Conservation (phyloP, 2,329 filamentous ascomycete genomes). For the Alternaria sp. region DNA sequence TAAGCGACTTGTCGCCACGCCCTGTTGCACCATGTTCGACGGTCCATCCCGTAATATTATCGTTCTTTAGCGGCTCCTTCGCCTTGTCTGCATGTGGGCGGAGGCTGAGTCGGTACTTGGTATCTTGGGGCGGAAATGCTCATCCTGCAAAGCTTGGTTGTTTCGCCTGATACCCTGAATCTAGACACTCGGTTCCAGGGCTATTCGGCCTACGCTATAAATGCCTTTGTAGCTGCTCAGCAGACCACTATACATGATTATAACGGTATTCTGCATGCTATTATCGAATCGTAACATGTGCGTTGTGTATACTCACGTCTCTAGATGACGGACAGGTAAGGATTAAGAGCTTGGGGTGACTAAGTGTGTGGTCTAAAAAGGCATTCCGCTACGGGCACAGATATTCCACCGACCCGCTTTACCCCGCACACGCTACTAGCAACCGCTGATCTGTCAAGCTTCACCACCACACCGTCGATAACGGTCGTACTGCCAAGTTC, state of each 20-base stretch:
- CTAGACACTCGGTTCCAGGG: neutral
- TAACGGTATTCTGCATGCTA: neutral
- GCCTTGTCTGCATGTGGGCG: neutral
- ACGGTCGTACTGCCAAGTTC: constrained; percentile 20
- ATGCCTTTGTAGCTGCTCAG: neutral
- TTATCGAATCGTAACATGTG: neutral
- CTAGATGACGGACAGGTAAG: neutral
- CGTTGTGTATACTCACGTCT: rapidly evolving
- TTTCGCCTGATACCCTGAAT: neutral
- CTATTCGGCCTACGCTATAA: neutral
- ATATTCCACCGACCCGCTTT: constrained; percentile 13
- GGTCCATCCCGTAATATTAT: constrained; percentile 1
- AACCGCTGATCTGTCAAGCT: constrained; percentile 13
- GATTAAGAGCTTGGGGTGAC: neutral
- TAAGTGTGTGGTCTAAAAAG: constrained; percentile 4
- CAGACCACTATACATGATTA: neutral
- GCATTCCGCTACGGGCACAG: constrained; percentile 3
- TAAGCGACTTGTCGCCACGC: neutral
- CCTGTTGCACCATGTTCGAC: neutral
- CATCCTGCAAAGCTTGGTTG: neutral
- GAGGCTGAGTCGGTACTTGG: neutral
- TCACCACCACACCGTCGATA: constrained; percentile 7
- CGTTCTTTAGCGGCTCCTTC: neutral
- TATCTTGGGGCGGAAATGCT: constrained; percentile 4
- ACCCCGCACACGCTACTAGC: constrained; percentile 25